Evolutionary conservation across 1,139 yeast species (phyloP), one percentile per base, ranked within the genome.

Genomic region (Fermentozyma sake): DNA sequence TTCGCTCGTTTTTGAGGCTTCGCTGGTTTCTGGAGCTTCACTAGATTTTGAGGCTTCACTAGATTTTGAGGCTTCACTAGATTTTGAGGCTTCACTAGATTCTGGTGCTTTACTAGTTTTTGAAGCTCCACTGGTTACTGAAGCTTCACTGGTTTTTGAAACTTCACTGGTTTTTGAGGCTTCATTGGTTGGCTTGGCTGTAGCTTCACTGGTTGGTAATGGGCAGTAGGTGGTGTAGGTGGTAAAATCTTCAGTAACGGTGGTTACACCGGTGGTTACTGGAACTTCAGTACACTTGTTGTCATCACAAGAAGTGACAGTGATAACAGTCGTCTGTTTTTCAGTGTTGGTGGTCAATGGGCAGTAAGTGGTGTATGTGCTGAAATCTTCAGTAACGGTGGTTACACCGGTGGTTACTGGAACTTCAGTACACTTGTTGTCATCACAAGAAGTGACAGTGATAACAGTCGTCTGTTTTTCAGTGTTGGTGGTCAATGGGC

Each of bases 191-290:
- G n/a, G n/a, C n/a, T n/a, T n/a, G n/a, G n/a, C n/a, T n/a, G n/a
- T n/a, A n/a, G n/a, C 10, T 8, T 21, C 28, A 11, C 24, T 30
- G 6, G 30, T 16, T 8, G 40, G 18, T 34, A 45, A 28, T 30
- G 50, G 50, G 26, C 50, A 46, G 41, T 38, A 46, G 18, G 50
- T 46, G 33, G 50, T 45, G 39, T 38, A 38, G 19, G 37, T 26
- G 20, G 50, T 47, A 23, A 27, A 24, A 16, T 32, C 26, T 21
- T 34, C 35, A 15, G 40, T 38, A 26, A 55, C 50, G 23, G 52
- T 41, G 29, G 53, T 38, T 17, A 53, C 37, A 20, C 63, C 65
- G 8, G 66, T 56, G 21, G 61, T 47, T 31, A 56, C 60, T 27
- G 66, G 52, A n/a, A 16, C 46, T 22, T 44, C 41, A 22, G 46